These are phyloP conservation scores for Cladosporium sp. DNA, from an alignment of 2,329 filamentous ascomycete genomes.

Conservation along the genomic window DNA sequence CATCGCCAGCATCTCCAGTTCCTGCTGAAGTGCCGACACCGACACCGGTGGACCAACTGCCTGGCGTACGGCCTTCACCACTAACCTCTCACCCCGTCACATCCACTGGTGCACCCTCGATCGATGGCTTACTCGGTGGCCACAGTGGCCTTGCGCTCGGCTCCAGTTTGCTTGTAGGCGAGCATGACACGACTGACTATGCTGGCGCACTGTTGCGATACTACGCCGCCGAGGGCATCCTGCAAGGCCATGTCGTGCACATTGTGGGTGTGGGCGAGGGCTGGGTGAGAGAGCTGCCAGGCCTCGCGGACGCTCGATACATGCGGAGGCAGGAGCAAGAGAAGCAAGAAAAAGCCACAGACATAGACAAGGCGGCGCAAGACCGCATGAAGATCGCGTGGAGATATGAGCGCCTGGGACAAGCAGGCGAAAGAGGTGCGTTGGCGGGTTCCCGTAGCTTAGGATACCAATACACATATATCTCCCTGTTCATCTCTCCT, in stretches of 20 bases:
- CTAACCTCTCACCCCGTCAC: constrained; percentile 83
- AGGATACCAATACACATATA: background rate
- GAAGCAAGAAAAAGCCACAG: constrained; percentile 24
- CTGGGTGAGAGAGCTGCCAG: constrained; percentile 83
- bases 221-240: constrained; percentile 87
- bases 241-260: constrained; percentile 86
- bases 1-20: background rate
- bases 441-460: constrained; percentile 11
- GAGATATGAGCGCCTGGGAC: constrained; percentile 84
- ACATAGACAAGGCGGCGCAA: constrained; percentile 32
- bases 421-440: constrained; percentile 65
- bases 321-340: constrained; percentile 17
- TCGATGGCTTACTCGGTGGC: constrained; percentile 80
- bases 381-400: constrained; percentile 99
- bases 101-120: constrained; percentile 81
- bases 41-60: constrained; percentile 19
- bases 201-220: constrained; percentile 77
- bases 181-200: constrained; percentile 92
- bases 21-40: background rate
- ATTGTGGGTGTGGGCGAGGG: constrained; percentile 73
- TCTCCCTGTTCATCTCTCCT: background rate
- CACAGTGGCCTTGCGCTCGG: constrained; percentile 83
- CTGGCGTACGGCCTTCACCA: constrained; percentile 75
- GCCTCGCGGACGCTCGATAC: constrained; percentile 48
- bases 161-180: constrained; percentile 74